Conservation (phyloP, 768 basidiomycete species). For the Serendipita sp. region DNA sequence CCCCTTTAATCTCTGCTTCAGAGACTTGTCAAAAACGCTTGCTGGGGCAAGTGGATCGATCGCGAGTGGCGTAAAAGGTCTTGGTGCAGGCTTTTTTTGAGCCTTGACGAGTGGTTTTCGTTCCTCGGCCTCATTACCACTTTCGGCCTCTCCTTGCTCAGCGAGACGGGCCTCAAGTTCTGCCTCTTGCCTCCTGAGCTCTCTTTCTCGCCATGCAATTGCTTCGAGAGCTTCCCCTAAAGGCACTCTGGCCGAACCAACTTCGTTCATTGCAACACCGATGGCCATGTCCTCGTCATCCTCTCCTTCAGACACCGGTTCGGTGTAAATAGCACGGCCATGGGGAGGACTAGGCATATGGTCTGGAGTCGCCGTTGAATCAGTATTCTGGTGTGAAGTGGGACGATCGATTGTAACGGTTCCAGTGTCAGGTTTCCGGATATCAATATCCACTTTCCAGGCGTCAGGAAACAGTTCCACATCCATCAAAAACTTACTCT, state of each 20-base stretch:
- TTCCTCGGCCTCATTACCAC: slow-evolving; percentile 19
- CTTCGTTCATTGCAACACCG: slow-evolving; percentile 64
- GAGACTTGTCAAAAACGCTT: slow-evolving; percentile 65
- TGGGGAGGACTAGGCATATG: slow-evolving; percentile 12
- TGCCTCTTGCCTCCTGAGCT: slow-evolving; percentile 37
- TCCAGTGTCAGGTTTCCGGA: slow-evolving; percentile 79
- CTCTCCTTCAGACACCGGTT: slow-evolving; percentile 92
- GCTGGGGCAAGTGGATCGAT: slow-evolving; percentile 82
- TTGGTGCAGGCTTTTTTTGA: slow-evolving; percentile 11
- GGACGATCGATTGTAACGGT: slow-evolving; percentile 65
- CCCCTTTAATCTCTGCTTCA: slow-evolving; percentile 45
- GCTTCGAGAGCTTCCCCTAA: slow-evolving; percentile 66
- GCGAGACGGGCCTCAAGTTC: slow-evolving; percentile 12
- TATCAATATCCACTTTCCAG: slow-evolving; percentile 74
- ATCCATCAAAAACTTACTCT: slow-evolving; percentile 36
- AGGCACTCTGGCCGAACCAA: slow-evolving; percentile 59
- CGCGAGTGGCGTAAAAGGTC: slow-evolving; percentile 23
- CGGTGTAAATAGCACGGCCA: slow-evolving; percentile 36
- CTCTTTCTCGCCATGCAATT: slow-evolving; percentile 68
- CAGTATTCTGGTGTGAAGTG: slow-evolving; percentile 22
- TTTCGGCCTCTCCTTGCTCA: slow-evolving; percentile 15
- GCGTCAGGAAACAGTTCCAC: not conserved
- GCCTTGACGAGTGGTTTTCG: slow-evolving; percentile 25
- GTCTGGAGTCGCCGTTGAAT: slow-evolving; percentile 27
- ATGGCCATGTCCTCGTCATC: slow-evolving; percentile 63